phyloP scores from a whole-genome alignment of 2,329 filamentous ascomycete species.

The Colletotrichum trifolii region DNA sequence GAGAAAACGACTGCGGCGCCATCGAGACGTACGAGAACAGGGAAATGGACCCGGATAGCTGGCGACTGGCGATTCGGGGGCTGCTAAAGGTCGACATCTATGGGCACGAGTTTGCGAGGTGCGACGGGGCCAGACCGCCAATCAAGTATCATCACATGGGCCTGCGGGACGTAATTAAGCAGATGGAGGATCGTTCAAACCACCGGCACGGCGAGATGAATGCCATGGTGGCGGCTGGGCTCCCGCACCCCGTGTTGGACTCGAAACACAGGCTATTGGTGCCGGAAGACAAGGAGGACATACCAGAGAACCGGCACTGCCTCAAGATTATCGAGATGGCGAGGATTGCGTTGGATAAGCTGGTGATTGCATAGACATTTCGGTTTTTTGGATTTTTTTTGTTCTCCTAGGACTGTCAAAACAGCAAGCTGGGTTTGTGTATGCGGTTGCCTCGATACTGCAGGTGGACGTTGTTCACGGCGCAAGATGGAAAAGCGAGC shows the following conservation, averaged over 20 bases:
- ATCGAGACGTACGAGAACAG: constrained; percentile 51
- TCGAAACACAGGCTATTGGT: constrained; percentile 42
- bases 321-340: constrained; percentile 65
- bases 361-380: constrained; percentile 61
- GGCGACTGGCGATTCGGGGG: constrained; percentile 64
- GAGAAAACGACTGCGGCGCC: constrained; percentile 42
- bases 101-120: constrained; percentile 51
- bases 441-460: neutral
- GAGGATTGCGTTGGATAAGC: constrained; percentile 61
- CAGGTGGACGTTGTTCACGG: neutral
- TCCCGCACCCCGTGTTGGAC: constrained; percentile 43
- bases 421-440: neutral
- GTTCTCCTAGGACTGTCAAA: neutral
- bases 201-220: constrained; percentile 63
- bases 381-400: neutral
- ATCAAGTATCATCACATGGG: constrained; percentile 52
- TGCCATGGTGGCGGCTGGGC: constrained; percentile 53
- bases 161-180: constrained; percentile 63
- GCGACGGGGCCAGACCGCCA: constrained; percentile 30
- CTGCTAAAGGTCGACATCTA: constrained; percentile 69
- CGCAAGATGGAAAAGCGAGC: constrained; percentile 10
- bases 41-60: constrained; percentile 62
- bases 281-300: constrained; percentile 50
- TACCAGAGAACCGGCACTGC: constrained; percentile 53
- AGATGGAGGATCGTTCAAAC: constrained; percentile 63